Evolutionary conservation across 345 rosid genomes (phyloP).

Genomic region (Arabis alpina): DNA sequence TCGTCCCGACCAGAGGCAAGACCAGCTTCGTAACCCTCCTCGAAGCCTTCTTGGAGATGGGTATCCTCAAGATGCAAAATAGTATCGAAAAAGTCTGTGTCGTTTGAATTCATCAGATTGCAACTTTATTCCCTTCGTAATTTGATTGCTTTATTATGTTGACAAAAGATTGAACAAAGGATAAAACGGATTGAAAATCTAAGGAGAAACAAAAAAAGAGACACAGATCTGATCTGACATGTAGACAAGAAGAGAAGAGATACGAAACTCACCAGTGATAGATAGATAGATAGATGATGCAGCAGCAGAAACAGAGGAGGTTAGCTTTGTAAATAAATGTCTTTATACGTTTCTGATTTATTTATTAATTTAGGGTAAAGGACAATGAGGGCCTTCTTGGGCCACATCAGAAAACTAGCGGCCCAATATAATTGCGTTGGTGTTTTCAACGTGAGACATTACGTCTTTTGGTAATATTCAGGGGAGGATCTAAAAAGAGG

Average conservation of each 20-base stretch:
- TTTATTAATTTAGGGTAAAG: constrained; percentile 1
- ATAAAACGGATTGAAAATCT: background rate
- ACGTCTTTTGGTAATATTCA: too few relatives aligned
- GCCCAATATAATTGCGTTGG: too few relatives aligned
- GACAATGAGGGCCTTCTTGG: too few relatives aligned
- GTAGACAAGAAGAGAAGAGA: background rate
- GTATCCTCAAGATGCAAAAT: constrained; percentile 63
- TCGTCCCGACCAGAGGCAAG: constrained; percentile 62
- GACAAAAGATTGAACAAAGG: constrained; percentile 3
- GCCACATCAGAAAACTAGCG: too few relatives aligned
- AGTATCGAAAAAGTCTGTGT: constrained; percentile 59
- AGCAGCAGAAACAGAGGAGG: background rate
- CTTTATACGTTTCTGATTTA: too few relatives aligned
- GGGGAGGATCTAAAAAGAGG: too few relatives aligned
- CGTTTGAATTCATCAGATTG: constrained; percentile 8
- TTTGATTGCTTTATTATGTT: background rate
- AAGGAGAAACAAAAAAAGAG: background rate
- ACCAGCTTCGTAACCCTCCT: constrained; percentile 59
- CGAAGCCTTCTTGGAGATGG: constrained; percentile 66
- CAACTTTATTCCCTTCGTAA: background rate
- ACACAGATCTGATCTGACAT: constrained; percentile 1
- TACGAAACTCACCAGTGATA: background rate
- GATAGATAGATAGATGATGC: background rate
- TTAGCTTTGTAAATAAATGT: background rate
- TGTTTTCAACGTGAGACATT: too few relatives aligned